Conservation (phyloP, 805 yeast genomes). For the Cyberlindnera galapagoensis region DNA sequence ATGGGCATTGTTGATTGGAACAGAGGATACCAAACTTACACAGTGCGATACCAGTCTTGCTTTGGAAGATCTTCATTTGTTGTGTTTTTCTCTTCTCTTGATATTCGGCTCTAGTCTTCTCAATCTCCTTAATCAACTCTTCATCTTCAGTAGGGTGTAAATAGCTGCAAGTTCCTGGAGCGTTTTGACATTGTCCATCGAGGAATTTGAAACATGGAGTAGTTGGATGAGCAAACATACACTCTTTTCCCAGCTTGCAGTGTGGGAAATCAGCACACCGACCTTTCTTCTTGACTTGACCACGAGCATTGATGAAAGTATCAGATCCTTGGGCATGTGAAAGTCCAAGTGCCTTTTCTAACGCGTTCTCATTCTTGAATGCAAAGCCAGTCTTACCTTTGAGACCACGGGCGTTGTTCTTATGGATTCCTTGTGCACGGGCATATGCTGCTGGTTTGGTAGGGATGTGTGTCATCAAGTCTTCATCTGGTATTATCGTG, state of each 20-base stretch:
- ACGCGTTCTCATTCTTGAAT: conserved; percentile 25
- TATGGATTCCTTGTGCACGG: conserved; percentile 5
- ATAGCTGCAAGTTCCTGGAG: conserved; percentile 76
- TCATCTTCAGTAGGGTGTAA: conserved; percentile 85
- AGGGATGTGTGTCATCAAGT: conserved; percentile 9
- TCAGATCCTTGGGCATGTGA: conserved; percentile 26
- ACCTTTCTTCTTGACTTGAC: conserved; percentile 46
- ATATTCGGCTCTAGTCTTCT: conserved; percentile 49
- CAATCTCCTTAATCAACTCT: conserved; percentile 60
- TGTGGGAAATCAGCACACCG: conserved; percentile 70
- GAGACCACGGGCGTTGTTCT: conserved; percentile 12
- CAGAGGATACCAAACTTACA: conserved; percentile 78
- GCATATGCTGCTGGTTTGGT: conserved; percentile 14
- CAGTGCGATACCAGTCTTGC: conserved; percentile 45
- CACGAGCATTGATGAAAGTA: conserved; percentile 23
- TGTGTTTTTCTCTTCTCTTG: conserved; percentile 31
- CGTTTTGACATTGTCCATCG: conserved; percentile 54
- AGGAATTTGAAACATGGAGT: conserved; percentile 70
- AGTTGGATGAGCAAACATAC: conserved; percentile 77
- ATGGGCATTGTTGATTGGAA: conserved; percentile 73
- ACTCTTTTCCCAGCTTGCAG: conserved; percentile 55
- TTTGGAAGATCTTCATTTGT: conserved; percentile 23
- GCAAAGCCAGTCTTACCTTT: conserved; percentile 20
- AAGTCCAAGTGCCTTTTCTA: conserved; percentile 33
- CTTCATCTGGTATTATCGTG: conserved; percentile 2